Evolutionary conservation across 345 rosid genomes (phyloP).

Genomic region (Punica granatum): DNA sequence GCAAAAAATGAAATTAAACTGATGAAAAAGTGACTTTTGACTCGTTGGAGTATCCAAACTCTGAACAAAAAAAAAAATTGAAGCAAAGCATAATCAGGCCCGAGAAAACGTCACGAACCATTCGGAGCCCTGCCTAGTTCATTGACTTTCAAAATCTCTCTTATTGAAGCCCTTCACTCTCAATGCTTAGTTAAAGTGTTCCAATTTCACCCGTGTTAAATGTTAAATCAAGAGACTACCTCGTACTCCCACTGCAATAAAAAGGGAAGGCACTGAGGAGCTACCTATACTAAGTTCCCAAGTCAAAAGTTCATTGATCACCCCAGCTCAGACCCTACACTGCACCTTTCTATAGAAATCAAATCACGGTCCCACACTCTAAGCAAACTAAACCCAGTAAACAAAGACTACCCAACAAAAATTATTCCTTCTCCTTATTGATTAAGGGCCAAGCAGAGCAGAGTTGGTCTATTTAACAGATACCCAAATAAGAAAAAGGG

Average conservation of each 20-base stretch:
- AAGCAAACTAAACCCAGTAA: neutral
- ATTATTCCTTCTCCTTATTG: neutral
- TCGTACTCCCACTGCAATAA: neutral
- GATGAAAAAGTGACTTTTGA: neutral
- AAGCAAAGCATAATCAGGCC: neutral
- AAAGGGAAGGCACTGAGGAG: neutral
- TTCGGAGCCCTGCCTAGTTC: neutral
- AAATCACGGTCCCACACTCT: neutral
- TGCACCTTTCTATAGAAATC: neutral
- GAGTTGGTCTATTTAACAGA: neutral
- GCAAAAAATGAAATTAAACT: neutral
- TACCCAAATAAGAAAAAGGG: neutral
- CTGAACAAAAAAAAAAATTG: neutral
- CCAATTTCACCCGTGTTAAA: neutral
- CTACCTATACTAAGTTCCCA: neutral
- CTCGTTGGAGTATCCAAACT: too few relatives aligned
- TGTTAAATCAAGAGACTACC: neutral
- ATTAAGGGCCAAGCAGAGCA: neutral
- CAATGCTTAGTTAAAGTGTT: neutral
- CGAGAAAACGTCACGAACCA: neutral
- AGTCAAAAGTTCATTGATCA: neutral
- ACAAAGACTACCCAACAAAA: neutral
- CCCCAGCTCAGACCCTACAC: neutral
- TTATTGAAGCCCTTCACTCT: neutral
- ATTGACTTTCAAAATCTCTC: neutral